Percentiles rank a stretch among this genome's conserved stretches.
These are phyloP conservation scores for Podospora anserina DNA, from an alignment of 495 filamentous ascomycete genomes.

Conservation along the genomic window DNA sequence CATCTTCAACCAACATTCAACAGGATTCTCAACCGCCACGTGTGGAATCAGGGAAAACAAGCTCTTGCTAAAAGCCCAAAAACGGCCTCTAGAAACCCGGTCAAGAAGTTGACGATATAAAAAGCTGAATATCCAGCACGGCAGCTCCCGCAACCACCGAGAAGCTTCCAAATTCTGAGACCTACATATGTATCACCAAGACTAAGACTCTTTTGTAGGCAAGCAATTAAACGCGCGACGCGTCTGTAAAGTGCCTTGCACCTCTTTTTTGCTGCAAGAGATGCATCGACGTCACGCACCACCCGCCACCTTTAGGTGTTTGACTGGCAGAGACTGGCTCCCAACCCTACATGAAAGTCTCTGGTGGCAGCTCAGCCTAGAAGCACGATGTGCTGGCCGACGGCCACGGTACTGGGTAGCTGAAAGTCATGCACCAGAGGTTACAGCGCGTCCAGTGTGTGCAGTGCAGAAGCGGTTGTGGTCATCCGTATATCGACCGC, in stretches of 20 bases:
- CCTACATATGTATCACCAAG: background rate
- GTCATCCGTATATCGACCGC: background rate
- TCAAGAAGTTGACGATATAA: no score
- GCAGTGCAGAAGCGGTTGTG: background rate
- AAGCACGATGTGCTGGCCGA: constrained; percentile 3
- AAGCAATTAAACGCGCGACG: background rate
- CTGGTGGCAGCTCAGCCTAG: background rate
- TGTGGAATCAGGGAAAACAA: background rate
- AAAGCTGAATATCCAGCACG: no score
- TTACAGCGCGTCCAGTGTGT: background rate
- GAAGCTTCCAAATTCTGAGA: background rate
- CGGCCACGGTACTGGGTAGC: background rate
- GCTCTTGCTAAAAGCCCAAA: background rate
- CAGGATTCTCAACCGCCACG: background rate
- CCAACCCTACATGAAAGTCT: background rate
- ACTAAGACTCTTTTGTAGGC: background rate
- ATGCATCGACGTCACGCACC: background rate
- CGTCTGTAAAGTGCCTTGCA: background rate
- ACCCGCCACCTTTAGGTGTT: background rate
- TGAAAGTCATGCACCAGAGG: background rate
- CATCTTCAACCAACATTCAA: background rate
- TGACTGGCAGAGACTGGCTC: background rate
- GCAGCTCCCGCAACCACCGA: background rate
- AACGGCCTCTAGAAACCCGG: no score
- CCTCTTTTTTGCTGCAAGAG: background rate